Conservation (phyloP, 352 stramenopile genomes). For the Pythium brassicae region DNA sequence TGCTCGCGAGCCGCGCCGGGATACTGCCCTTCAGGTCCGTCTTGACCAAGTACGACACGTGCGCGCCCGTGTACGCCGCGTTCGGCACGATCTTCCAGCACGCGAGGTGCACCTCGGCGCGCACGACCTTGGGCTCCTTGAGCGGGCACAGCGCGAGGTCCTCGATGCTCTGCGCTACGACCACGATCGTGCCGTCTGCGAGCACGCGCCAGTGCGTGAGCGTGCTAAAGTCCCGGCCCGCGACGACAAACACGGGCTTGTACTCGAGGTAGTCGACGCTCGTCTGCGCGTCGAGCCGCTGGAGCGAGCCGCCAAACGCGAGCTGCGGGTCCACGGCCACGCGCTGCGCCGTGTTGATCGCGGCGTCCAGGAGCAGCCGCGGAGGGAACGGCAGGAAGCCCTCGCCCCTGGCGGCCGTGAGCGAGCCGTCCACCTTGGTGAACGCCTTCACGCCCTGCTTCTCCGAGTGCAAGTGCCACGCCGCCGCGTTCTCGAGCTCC, state of each 20-base stretch:
- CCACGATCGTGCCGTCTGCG: slow-evolving; percentile 52
- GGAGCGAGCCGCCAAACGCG: slow-evolving; percentile 34
- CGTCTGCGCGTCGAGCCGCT: slow-evolving; percentile 51
- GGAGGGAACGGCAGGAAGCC: slow-evolving; percentile 50
- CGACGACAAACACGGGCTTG: slow-evolving; percentile 75
- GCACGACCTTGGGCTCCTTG: slow-evolving; percentile 69
- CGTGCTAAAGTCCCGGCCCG: slow-evolving; percentile 69
- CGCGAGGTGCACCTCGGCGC: slow-evolving; percentile 55
- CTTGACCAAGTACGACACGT: slow-evolving; percentile 70
- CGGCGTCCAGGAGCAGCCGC: slow-evolving; percentile 44
- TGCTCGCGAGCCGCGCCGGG: slow-evolving; percentile 52
- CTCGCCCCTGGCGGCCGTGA: slow-evolving; percentile 53
- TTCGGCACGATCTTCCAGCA: slow-evolving; percentile 69
- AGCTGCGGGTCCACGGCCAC: slow-evolving; percentile 58
- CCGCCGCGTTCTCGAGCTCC: slow-evolving; percentile 46
- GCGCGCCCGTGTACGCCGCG: slow-evolving; percentile 40
- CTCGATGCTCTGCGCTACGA: slow-evolving; percentile 68
- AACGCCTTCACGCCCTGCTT: slow-evolving; percentile 68
- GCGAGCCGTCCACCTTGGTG: slow-evolving; percentile 59
- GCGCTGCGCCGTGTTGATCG: slow-evolving; percentile 43
- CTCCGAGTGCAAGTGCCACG: slow-evolving; percentile 67
- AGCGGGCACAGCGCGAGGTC: slow-evolving; percentile 45
- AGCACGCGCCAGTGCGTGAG: slow-evolving; percentile 69
- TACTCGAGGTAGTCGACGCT: slow-evolving; percentile 71
- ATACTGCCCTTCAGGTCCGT: slow-evolving; percentile 73